phyloP scores from a whole-genome alignment of 2,329 filamentous ascomycete genomes.

The Talaromyces sp. region DNA sequence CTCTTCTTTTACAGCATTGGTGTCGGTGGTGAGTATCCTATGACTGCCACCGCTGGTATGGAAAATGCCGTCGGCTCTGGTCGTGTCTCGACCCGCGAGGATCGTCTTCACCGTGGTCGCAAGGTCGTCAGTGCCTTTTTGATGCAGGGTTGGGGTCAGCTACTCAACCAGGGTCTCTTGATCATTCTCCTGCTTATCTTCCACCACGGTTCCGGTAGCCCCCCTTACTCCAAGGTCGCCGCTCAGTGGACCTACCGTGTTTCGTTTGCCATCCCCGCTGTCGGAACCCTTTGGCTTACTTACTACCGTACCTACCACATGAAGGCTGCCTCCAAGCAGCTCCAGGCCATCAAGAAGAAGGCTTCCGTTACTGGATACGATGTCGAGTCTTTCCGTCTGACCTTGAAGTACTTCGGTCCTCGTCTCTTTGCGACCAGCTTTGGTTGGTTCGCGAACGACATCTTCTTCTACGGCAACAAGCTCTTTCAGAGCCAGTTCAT shows the following conservation, averaged over 20 bases:
- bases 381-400: slow-evolving; percentile 72
- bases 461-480: slow-evolving; percentile 99
- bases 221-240: slow-evolving; percentile 72
- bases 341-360: slow-evolving; percentile 80
- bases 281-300: slow-evolving; percentile 88
- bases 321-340: slow-evolving; percentile 78
- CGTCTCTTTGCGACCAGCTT: slow-evolving; percentile 82
- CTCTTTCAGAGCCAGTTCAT: slow-evolving; percentile 94
- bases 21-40: slow-evolving; percentile 82
- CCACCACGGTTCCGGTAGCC: slow-evolving; percentile 70
- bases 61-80: slow-evolving; percentile 83
- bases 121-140: slow-evolving; percentile 94
- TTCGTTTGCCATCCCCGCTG: slow-evolving; percentile 84
- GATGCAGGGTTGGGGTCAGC: slow-evolving; percentile 98
- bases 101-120: slow-evolving; percentile 90
- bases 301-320: slow-evolving; percentile 97
- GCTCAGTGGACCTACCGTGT: slow-evolving; percentile 89
- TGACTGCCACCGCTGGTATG: slow-evolving; percentile 93
- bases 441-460: slow-evolving; percentile 92
- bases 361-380: slow-evolving; percentile 88
- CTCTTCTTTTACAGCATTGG: slow-evolving; percentile 82
- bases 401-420: slow-evolving; percentile 77
- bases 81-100: slow-evolving; percentile 82
- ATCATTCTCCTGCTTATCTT: slow-evolving; percentile 85
- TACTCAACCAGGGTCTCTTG: slow-evolving; percentile 85